These are phyloP conservation scores for Sinapis alba DNA, from an alignment of 441 rosid genomes.

Conservation along the genomic window DNA sequence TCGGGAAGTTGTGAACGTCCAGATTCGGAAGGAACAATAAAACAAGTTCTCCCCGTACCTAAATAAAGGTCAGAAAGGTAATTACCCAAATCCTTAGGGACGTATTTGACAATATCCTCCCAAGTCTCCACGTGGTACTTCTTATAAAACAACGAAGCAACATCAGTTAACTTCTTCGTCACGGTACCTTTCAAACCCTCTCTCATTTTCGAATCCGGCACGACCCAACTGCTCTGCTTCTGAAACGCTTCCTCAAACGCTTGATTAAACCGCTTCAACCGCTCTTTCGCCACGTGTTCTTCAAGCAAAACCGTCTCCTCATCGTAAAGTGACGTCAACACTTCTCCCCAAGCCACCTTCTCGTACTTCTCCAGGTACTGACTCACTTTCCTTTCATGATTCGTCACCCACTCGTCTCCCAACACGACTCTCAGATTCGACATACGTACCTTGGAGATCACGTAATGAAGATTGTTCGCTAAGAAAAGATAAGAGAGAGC, in stretches of 20 bases:
- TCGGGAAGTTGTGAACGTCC: slow-evolving; percentile 8
- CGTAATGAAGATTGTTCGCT: slow-evolving; percentile 80
- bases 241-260: slow-evolving; percentile 59
- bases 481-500: slow-evolving; percentile 77
- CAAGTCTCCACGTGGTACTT: slow-evolving; percentile 21
- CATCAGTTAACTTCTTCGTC: slow-evolving; percentile 43
- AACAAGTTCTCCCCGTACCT: slow-evolving; percentile 41
- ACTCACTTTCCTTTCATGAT: slow-evolving; percentile 57
- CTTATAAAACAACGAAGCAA: slow-evolving; percentile 45
- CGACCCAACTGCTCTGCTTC: slow-evolving; percentile 68
- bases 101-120: slow-evolving; percentile 27
- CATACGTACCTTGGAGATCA: slow-evolving; percentile 60
- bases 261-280: slow-evolving; percentile 51
- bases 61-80: slow-evolving; percentile 59
- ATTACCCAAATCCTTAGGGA: slow-evolving; percentile 71
- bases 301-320: slow-evolving; percentile 31
- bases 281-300: slow-evolving; percentile 37
- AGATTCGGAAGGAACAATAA: slow-evolving; percentile 19
- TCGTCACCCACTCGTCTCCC: slow-evolving; percentile 68
- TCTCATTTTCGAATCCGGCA: slow-evolving; percentile 55
- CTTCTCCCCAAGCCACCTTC: slow-evolving; percentile 73
- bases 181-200: slow-evolving; percentile 55
- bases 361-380: slow-evolving; percentile 71
- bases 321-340: slow-evolving; percentile 49
- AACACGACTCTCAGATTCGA: slow-evolving; percentile 55